Evolutionary conservation across 1,284 basidiomycete genomes (phyloP), one percentile per base, ranked within the genome.

Genomic region (Hemileia vastatrix): DNA sequence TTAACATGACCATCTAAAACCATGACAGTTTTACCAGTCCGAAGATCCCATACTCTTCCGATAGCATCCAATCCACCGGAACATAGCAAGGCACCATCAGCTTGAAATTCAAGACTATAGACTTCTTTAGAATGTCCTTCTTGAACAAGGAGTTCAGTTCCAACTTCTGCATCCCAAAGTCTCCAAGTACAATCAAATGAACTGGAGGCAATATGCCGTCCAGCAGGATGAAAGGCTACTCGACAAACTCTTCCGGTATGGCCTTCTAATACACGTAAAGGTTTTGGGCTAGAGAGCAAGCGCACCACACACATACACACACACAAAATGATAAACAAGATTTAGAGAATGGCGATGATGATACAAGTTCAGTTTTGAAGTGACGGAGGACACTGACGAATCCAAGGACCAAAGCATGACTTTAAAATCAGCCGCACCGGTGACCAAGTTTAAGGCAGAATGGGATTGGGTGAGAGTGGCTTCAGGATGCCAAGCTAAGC

Each of bases 111-210:
- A 18, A 98, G 82, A 1, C 90, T 81, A 74, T 95, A 97, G 0
- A 98, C 93, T 75, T 95, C 93, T 74, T 93, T 93, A 15, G 91
- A 93, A 74, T 99, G 95, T 0, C 95, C 95, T 76, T 98, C 94
- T 77, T 99, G 95, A 1, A 91, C 77, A 19, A 95, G 79, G 2
- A 99, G 77, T 71, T 96, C 92, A 71, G 85, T 83, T 1, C 84
- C 79, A 1, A 84, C 88, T 50, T 81, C 80, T 1, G 91, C 86
- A 75, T 98, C 93, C 95, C 95, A 99, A 52, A 98, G 77, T 44
- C 95, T 80, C 94, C 95, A 99, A n/a, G 94, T 91, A 3, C 90
- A 95, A 76, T 99, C 95, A 70, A 94, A 98, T 64, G 90, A 90
- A 0, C 94, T 93, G 65, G 90, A 93, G 0, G 88, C 94, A 11